Evolutionary conservation across 1,139 yeast species (phyloP), one percentile per base, ranked within the genome.

Genomic region (Lodderomyces parapsilosis): DNA sequence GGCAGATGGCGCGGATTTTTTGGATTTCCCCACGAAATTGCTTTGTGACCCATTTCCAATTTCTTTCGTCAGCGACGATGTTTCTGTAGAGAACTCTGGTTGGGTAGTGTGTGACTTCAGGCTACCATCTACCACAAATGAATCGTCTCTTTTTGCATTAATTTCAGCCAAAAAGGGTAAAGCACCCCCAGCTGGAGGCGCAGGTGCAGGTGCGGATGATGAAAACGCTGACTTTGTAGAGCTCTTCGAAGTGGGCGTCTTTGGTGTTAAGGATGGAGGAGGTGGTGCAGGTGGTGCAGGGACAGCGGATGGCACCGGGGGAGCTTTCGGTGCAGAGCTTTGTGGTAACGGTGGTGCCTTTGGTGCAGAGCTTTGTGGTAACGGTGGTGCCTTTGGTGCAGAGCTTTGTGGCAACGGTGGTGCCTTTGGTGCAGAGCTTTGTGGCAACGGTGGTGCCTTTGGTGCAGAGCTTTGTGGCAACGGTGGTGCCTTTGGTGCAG

Each of bases 91-190:
- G 10, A 7, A 48, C 45, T 49, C 58, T 45, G 42, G 40, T 7
- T 47, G 51, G n/a, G 57, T 52, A 1, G 61, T 49, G 35, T 58
- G 43, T 4, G 55, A 54, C 6, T 44, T 45, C 20, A 51, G 40
- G 13, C 36, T 22, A 1, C 63, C 71, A 45, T 67, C 74, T 1
- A 70, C 71, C 11, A 68, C 74, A 49, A 54, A 59, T 3, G 56
- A 35, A 10, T 72, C 74, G 43, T 57, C 59, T 49, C 77, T 57
- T 49, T 65, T 66, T 1, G 74, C 65, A 44, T 71, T 71, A 42
- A 72, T 71, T 47, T 71, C 65, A 2, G 71, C 70, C 27, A 71
- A 62, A 49, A 71, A 71, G 2, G 77, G 76, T 19, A 72, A 55
- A 0, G 65, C 69, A 1, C 68, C 66, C 1, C 60, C 62, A 14